A percentile compares a stretch with the other conserved stretches of the same genome.
phyloP scores from a whole-genome alignment of 164 flowering plant species.

The Magnolia changhungtana region DNA sequence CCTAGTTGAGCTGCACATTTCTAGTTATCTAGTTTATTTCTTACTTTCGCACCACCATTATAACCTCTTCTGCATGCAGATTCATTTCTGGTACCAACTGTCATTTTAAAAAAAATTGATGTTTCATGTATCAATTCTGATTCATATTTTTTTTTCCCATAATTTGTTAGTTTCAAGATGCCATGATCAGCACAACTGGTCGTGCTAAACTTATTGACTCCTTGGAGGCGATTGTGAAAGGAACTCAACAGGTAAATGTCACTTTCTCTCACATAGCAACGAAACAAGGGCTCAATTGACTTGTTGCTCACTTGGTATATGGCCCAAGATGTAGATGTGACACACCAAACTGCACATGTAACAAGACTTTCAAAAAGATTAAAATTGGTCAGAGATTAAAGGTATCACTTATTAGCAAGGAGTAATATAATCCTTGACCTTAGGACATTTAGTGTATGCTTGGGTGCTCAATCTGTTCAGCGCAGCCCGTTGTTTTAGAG shows the following conservation, averaged over 20 bases:
- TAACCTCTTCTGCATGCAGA: too few species aligned
- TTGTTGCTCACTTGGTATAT: neutral
- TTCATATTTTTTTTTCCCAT: neutral
- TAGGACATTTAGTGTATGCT: neutral
- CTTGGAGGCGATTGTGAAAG: conserved; percentile 71
- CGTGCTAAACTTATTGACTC: conserved; percentile 64
- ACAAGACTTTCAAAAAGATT: neutral
- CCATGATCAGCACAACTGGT: conserved; percentile 52
- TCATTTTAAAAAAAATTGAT: neutral
- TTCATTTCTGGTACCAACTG: too few species aligned
- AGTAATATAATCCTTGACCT: neutral
- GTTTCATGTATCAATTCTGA: neutral
- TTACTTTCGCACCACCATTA: too few species aligned
- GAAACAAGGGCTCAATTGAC: neutral
- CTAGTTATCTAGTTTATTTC: too few species aligned
- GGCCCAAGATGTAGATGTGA: neutral
- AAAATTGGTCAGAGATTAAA: neutral
- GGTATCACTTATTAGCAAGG: neutral
- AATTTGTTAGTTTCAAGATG: conserved; percentile 66
- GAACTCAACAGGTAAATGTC: conserved; percentile 72
- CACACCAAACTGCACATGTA: neutral
- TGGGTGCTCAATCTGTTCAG: neutral
- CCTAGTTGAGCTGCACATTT: too few species aligned
- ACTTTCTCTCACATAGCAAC: neutral
- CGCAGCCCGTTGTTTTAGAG: neutral